These are phyloP conservation scores for Alternaria dauci DNA, from an alignment of 2,329 filamentous ascomycete species.

Conservation along the genomic window DNA sequence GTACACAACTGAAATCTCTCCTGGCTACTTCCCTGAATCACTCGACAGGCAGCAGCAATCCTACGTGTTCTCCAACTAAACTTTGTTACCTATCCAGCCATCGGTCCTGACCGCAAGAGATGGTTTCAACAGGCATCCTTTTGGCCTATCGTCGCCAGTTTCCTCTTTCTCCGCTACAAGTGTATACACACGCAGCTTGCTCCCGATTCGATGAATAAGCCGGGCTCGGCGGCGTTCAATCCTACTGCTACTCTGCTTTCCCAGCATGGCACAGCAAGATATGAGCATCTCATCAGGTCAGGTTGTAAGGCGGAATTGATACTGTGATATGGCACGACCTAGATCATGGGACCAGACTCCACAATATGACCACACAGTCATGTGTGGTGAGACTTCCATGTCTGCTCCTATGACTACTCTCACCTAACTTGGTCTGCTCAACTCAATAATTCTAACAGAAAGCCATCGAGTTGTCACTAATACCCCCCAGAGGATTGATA, in stretches of 20 bases:
- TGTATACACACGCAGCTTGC: neutral
- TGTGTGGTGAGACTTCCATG: neutral
- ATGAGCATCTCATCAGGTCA: neutral
- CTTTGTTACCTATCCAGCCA: neutral
- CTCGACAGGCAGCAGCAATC: neutral
- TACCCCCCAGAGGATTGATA: too few relatives aligned
- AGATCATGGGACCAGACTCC: neutral
- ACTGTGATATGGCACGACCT: neutral
- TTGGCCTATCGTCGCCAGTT: neutral
- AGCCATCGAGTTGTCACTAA: neutral
- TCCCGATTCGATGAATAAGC: neutral
- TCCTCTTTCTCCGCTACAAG: neutral
- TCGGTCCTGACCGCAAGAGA: neutral
- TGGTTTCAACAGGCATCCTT: neutral
- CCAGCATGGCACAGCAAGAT: neutral
- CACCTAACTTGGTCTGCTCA: neutral
- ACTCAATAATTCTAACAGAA: neutral
- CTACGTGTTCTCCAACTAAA: neutral
- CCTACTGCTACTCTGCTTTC: neutral
- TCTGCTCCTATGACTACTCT: neutral
- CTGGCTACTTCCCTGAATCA: neutral
- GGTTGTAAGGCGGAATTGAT: neutral
- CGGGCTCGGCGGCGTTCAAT: neutral
- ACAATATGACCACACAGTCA: neutral
- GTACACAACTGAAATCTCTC: neutral